These are phyloP conservation scores for Pouteria glomerata DNA, from an alignment of 148 eudicot species.

Conservation along the genomic window DNA sequence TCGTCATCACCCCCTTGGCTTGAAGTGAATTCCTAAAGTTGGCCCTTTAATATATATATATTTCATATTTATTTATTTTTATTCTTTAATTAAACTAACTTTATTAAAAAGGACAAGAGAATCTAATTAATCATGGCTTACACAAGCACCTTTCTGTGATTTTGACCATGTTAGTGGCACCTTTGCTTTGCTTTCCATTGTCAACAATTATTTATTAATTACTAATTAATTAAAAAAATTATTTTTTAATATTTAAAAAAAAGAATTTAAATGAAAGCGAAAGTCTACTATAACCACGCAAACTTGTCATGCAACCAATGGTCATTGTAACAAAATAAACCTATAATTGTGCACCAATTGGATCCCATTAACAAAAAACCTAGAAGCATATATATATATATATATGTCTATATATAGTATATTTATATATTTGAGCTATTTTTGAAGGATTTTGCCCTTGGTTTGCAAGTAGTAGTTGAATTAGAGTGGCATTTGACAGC, in stretches of 20 bases:
- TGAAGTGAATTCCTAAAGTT: not conserved
- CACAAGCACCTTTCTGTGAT: slow-evolving; percentile 7
- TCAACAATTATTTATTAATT: not conserved
- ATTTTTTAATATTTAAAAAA: too few relatives aligned
- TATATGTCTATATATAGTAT: too few relatives aligned
- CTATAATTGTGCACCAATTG: not conserved
- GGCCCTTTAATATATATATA: slow-evolving; percentile 2
- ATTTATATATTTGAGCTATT: too few relatives aligned
- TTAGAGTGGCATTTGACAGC: too few relatives aligned
- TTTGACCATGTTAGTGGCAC: slow-evolving; percentile 8
- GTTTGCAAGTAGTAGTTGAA: too few relatives aligned
- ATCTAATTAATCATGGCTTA: slow-evolving; percentile 12
- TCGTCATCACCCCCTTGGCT: slow-evolving; percentile 12
- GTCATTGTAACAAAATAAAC: not conserved
- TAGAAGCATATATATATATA: too few relatives aligned
- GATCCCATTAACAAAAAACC: not conserved
- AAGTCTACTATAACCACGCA: too few relatives aligned
- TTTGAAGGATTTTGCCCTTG: too few relatives aligned
- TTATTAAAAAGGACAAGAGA: not conserved
- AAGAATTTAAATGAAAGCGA: too few relatives aligned
- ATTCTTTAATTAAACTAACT: too few relatives aligned
- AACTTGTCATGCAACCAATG: not conserved
- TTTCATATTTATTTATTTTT: too few relatives aligned
- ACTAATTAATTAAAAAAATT: not conserved
- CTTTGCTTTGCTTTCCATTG: not conserved